Evolutionary conservation across 2,329 filamentous ascomycete species (phyloP).

Genomic region (Fusarium decemcellulare): DNA sequence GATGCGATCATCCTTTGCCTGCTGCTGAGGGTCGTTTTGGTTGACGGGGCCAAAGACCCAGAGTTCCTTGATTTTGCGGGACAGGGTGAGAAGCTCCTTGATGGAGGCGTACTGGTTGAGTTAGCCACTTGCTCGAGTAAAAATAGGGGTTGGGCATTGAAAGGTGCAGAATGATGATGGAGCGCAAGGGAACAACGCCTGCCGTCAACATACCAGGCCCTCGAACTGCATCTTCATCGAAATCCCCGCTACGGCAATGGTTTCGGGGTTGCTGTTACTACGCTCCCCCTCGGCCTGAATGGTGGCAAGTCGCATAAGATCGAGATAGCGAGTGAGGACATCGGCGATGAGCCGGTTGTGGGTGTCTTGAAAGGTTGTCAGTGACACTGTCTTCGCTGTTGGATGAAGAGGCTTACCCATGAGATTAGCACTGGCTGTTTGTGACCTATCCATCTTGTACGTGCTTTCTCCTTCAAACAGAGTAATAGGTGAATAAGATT

Average conservation of each 20-base stretch:
- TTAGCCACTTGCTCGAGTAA: neutral
- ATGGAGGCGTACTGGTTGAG: conserved; percentile 55
- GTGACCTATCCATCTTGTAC: conserved; percentile 51
- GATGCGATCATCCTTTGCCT: conserved; percentile 54
- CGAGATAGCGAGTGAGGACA: conserved; percentile 60
- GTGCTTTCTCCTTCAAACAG: neutral
- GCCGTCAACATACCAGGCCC: conserved; percentile 51
- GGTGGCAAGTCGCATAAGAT: conserved; percentile 60
- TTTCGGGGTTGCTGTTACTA: conserved; percentile 56
- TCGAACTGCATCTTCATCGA: conserved; percentile 63
- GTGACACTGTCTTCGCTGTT: neutral
- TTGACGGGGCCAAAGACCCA: conserved; percentile 61
- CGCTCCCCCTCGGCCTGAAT: conserved; percentile 58
- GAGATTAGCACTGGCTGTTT: conserved; percentile 52
- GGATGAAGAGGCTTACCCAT: conserved; percentile 49
- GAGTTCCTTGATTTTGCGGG: conserved; percentile 61
- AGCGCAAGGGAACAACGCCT: no score
- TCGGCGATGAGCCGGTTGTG: conserved; percentile 62
- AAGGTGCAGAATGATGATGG: neutral
- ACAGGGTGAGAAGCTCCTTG: conserved; percentile 61
- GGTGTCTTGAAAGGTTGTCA: conserved; percentile 51
- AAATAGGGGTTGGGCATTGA: no score
- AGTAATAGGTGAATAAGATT: no score
- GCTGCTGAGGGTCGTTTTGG: conserved; percentile 53
- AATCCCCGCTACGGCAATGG: conserved; percentile 59